Evolutionary conservation across 306 rosid species (phyloP).

Genomic region (Luffa acutangula): DNA sequence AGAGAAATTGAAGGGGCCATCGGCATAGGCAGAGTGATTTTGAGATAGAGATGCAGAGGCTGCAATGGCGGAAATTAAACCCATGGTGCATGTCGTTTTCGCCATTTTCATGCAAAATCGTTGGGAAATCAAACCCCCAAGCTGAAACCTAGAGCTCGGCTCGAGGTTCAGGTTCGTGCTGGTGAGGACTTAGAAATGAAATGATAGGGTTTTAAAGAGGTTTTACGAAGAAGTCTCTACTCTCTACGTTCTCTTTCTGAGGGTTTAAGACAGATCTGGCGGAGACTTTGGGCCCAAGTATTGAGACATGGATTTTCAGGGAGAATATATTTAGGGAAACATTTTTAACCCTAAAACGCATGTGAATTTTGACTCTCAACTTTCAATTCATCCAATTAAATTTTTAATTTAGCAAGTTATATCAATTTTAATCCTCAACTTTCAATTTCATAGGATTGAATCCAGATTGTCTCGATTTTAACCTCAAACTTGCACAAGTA

Average conservation of each 20-base stretch:
- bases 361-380: no score
- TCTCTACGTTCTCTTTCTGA: neutral
- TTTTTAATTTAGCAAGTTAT: no score
- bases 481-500: no score
- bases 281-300: neutral
- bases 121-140: neutral
- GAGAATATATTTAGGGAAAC: no score
- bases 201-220: conserved; percentile 7
- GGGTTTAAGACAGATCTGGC: neutral
- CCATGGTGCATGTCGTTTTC: conserved; percentile 4
- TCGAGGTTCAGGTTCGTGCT: neutral
- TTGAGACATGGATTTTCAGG: no score
- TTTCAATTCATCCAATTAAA: no score
- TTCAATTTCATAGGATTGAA: no score
- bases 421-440: no score
- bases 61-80: conserved; percentile 15
- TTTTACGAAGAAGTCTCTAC: neutral
- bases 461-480: no score
- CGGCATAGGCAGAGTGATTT: conserved; percentile 5
- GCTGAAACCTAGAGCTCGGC: neutral
- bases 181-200: neutral
- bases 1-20: conserved; percentile 13
- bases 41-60: conserved; percentile 11
- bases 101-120: neutral
- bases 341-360: no score